Conservation (phyloP, 345 rosid genomes). For the Ailanthus altissimus region DNA sequence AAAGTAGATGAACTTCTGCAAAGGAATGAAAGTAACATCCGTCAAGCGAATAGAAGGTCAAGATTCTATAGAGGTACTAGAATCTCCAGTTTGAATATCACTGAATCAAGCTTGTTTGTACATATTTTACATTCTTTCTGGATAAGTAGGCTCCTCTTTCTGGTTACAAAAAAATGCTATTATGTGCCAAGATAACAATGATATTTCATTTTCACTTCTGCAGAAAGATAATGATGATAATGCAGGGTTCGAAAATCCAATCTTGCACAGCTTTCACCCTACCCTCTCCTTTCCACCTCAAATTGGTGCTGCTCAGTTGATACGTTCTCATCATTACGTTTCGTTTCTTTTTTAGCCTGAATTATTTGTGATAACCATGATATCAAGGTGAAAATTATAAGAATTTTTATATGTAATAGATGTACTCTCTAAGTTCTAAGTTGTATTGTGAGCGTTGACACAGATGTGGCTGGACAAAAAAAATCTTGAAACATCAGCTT, state of each 20-base stretch:
- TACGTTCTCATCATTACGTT: neutral
- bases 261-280: neutral
- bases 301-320: neutral
- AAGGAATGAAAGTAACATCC: constrained; percentile 57
- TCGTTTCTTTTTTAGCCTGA: neutral
- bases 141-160: no score
- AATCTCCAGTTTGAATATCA: constrained; percentile 3
- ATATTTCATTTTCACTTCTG: constrained; percentile 18
- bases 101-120: neutral
- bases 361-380: neutral
- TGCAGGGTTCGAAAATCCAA: constrained; percentile 4
- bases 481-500: neutral
- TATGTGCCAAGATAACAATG: neutral
- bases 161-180: neutral
- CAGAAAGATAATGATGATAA: constrained; percentile 28
- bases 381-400: neutral
- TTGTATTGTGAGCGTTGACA: neutral
- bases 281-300: neutral
- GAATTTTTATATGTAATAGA: neutral
- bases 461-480: neutral
- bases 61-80: constrained; percentile 44
- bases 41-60: constrained; percentile 50
- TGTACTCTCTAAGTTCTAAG: neutral
- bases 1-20: constrained; percentile 47
- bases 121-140: neutral